Percentiles rank a stretch among this genome's conserved stretches.
These are phyloP conservation scores for Cyclotella distinguenda DNA, from an alignment of 108 stramenopile species.

Conservation along the genomic window DNA sequence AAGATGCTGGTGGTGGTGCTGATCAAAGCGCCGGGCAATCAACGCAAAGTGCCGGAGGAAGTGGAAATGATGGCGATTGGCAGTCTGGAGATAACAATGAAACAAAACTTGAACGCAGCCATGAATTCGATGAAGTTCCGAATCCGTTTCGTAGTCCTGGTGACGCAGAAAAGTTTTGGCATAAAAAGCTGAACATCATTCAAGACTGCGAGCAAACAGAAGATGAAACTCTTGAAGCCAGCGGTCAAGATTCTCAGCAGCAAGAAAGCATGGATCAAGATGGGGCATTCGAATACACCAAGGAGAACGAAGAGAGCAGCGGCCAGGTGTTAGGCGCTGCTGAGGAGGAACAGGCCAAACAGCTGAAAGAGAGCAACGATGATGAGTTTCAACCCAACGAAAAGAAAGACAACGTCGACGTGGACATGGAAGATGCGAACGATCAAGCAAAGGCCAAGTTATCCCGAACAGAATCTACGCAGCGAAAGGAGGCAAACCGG, in stretches of 20 bases:
- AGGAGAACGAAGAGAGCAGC: conserved; percentile 56
- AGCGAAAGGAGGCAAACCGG: conserved; percentile 23
- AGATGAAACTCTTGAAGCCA: conserved; percentile 4
- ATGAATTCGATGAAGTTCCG: conserved; percentile 49
- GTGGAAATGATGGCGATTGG: conserved; percentile 54
- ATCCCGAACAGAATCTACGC: conserved; percentile 15
- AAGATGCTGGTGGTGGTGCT: conserved; percentile 44
- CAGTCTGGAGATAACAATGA: conserved; percentile 38
- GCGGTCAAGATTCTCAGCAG: conserved; percentile 5
- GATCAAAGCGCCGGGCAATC: conserved; percentile 44
- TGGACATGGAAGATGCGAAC: conserved; percentile 28
- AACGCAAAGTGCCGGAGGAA: conserved; percentile 45
- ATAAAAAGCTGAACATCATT: conserved; percentile 70
- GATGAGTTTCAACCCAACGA: conserved; percentile 44
- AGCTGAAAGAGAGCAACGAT: conserved; percentile 41
- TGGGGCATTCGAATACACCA: conserved; percentile 79
- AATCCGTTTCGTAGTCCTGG: conserved; percentile 89
- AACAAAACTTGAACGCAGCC: conserved; percentile 4
- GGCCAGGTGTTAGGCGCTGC: conserved; percentile 84
- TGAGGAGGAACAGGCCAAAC: conserved; percentile 56
- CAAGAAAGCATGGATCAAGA: conserved; percentile 43
- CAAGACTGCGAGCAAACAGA: conserved; percentile 31
- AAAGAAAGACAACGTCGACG: conserved; percentile 6
- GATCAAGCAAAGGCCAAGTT: conserved; percentile 29
- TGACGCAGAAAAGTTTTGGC: conserved; percentile 84